phyloP scores from a whole-genome alignment of 139 green algal species.

The Asterochloris sp. region DNA sequence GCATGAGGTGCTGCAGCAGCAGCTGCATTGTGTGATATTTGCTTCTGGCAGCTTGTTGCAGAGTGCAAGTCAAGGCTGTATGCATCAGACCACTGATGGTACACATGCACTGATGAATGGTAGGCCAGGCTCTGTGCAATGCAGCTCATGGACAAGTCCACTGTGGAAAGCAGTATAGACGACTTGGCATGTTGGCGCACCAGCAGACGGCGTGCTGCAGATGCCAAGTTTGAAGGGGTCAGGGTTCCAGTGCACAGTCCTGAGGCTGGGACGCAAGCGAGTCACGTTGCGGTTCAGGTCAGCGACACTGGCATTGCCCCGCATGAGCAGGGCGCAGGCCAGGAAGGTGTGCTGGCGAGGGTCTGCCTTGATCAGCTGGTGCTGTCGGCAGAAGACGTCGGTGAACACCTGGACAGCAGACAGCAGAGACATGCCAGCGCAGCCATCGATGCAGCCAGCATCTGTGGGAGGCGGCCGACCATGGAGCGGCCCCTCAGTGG shows the following conservation, averaged over 20 bases:
- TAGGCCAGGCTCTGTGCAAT: too few species aligned
- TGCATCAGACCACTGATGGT: too few species aligned
- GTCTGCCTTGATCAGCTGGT: slow-evolving; percentile 64
- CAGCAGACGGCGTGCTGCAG: slow-evolving; percentile 60
- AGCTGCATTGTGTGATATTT: not conserved
- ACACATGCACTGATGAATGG: too few species aligned
- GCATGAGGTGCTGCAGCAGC: not conserved
- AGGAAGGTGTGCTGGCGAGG: slow-evolving; percentile 61
- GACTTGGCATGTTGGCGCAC: not conserved
- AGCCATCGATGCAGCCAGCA: too few species aligned
- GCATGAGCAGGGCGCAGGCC: slow-evolving; percentile 63
- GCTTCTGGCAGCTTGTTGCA: too few species aligned
- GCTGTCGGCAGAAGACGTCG: slow-evolving; percentile 57
- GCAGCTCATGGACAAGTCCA: too few species aligned
- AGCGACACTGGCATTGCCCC: slow-evolving; percentile 50
- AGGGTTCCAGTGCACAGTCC: slow-evolving; percentile 74
- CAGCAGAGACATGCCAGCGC: not conserved
- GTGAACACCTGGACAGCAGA: slow-evolving; percentile 50
- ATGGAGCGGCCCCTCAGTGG: not conserved
- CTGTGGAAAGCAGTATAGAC: too few species aligned
- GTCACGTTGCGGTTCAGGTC: slow-evolving; percentile 71
- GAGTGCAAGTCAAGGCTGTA: too few species aligned
- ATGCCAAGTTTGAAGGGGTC: slow-evolving; percentile 80
- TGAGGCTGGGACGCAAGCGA: slow-evolving; percentile 46
- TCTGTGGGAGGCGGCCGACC: too few species aligned